Evolutionary conservation across 345 rosid genomes (phyloP), one percentile per base, ranked within the genome.

Genomic region (Leavenworthia alabamica): DNA sequence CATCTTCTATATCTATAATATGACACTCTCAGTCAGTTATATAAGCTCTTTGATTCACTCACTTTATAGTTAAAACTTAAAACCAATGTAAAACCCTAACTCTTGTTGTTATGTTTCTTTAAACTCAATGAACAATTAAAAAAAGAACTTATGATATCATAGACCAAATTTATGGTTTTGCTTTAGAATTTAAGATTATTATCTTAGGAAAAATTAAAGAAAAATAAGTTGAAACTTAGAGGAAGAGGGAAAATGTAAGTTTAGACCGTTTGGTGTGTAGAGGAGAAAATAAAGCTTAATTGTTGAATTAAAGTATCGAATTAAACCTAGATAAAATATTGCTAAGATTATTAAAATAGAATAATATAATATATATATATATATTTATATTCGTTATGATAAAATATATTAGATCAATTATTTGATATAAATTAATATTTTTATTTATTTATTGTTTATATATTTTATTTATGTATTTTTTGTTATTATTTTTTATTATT

Each of bases 341-440:
- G 29, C 12, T 37, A 8, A 4, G 4, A 3, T 7, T 9, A 16
- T 16, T 39, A 16, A 24, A 14, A 19, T 27, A 48, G 52, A 58
- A 37, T 7, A 4, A 24, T 14, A 19, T 27, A 48, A 44, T 67
- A 37, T 7, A 4, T n/a, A 1, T 12, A 41, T 14, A 6, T 29
- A 12, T 22, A 2, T 12, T 41, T 13, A 26, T 55, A 36, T 17
- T 42, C 7, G 64, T 8, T n/a, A 19, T 20, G 29, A 56, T 66
- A 52, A 13, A 59, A 52, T 74, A 59, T 57, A 61, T 72, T 3
- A 77, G 86, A 81, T 90, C 96, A 93, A n/a, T n/a, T n/a, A n/a
- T n/a, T n/a, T n/a, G n/a, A n/a, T n/a, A n/a, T n/a, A n/a, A n/a
- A n/a, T n/a, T n/a, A n/a, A n/a, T n/a, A n/a, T n/a, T n/a, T n/a